These are phyloP conservation scores for Rhodamnia rubescens DNA, from an alignment of 345 rosid genomes.

Conservation along the genomic window DNA sequence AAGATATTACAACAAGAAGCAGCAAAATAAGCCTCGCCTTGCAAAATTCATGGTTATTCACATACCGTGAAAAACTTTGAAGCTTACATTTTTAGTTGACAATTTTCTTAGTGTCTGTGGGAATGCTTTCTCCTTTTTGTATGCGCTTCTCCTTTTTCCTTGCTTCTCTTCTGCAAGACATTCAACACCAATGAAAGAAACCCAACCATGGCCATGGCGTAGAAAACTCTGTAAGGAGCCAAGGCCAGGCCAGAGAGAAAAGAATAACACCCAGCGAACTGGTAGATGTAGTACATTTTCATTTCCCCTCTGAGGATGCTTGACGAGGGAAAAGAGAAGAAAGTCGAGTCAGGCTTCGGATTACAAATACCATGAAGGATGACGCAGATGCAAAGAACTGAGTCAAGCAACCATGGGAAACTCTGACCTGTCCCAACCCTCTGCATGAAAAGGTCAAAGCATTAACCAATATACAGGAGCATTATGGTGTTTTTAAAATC, in stretches of 20 bases:
- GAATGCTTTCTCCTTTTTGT: conserved; percentile 57
- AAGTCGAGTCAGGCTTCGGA: conserved; percentile 50
- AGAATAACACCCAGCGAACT: conserved; percentile 57
- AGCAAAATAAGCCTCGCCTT: neutral
- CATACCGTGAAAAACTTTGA: neutral
- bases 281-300: conserved; percentile 40
- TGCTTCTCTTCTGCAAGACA: conserved; percentile 38
- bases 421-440: conserved; percentile 71
- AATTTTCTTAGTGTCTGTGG: conserved; percentile 52
- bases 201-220: conserved; percentile 69
- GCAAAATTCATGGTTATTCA: neutral
- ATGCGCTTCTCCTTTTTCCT: conserved; percentile 36
- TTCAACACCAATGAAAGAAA: conserved; percentile 34
- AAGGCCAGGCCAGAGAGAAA: conserved; percentile 61
- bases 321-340: conserved; percentile 30
- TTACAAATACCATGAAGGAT: conserved; percentile 55
- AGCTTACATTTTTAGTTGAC: neutral
- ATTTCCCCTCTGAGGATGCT: conserved; percentile 27
- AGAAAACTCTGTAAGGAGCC: conserved; percentile 72
- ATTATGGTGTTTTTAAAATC: neutral
- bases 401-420: conserved; percentile 74
- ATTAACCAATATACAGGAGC: neutral
- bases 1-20: neutral
- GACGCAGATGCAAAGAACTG: conserved; percentile 56
- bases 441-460: conserved; percentile 27